Percentiles rank a stretch among this genome's conserved stretches.
Conservation (phyloP, 2,329 filamentous ascomycete species). For the Emericellopsis atlantica region DNA sequence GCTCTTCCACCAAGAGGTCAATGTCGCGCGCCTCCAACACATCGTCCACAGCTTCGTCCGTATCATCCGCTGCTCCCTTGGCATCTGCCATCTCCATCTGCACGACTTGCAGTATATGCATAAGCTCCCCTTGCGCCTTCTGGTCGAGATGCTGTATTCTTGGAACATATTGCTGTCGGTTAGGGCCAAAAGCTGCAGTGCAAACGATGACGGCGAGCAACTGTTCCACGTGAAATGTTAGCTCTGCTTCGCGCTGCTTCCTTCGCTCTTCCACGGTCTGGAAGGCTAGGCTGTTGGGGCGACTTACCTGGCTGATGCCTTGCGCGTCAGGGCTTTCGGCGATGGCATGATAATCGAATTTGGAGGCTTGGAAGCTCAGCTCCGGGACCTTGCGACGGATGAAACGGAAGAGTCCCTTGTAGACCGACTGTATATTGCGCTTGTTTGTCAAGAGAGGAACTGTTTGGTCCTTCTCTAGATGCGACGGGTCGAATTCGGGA, state of each 20-base stretch:
- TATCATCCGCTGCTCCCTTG: conserved; percentile 22
- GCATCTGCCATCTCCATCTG: conserved; percentile 20
- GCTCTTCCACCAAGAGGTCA: conserved; percentile 43
- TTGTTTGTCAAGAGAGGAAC: conserved; percentile 25
- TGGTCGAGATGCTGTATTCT: conserved; percentile 29
- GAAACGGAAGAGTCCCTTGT: conserved; percentile 41
- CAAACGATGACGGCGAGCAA: conserved; percentile 49
- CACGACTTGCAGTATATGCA: conserved; percentile 29
- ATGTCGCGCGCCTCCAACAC: conserved; percentile 34
- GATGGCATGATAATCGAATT: conserved; percentile 43
- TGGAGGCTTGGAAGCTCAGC: conserved; percentile 37
- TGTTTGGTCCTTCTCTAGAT: conserved; percentile 31
- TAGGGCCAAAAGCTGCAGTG: conserved; percentile 47
- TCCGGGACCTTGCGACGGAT: conserved; percentile 39
- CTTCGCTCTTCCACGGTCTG: not conserved
- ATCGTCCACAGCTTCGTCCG: conserved; percentile 24
- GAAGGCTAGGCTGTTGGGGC: not conserved
- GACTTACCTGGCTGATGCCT: conserved; percentile 37
- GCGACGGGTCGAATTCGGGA: conserved; percentile 38
- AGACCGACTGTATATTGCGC: conserved; percentile 39
- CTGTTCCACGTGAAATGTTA: conserved; percentile 20
- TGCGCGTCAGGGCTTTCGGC: conserved; percentile 42
- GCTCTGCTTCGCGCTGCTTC: not conserved
- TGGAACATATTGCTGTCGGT: conserved; percentile 39
- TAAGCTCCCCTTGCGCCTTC: conserved; percentile 28